A percentile compares a stretch with the other conserved stretches of the same genome.
Evolutionary conservation across 495 filamentous ascomycete genomes (phyloP).

Genomic region (Halenospora varia): DNA sequence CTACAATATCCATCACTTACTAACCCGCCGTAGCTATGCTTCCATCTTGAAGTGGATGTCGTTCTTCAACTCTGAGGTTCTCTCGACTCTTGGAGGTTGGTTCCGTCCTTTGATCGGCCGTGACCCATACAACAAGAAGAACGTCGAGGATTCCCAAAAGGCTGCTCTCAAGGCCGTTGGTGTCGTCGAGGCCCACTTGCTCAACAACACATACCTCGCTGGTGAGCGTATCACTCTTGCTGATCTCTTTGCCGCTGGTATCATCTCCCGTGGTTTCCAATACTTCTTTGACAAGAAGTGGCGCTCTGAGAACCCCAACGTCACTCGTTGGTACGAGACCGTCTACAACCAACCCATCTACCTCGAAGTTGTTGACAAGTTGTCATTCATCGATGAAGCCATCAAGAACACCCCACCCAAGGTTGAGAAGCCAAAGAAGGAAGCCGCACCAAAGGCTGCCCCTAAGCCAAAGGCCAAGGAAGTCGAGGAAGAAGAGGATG

Average conservation of each 20-base stretch:
- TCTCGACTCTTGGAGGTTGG: constrained; percentile 72
- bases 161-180: constrained; percentile 58
- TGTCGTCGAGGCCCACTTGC: constrained; percentile 81
- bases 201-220: constrained; percentile 92
- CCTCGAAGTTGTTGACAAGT: constrained; percentile 68
- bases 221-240: constrained; percentile 96
- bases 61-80: constrained; percentile 80
- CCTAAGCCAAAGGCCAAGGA: constrained; percentile 50
- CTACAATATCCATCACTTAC: not conserved
- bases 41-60: constrained; percentile 98
- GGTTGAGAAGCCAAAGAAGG: constrained; percentile 66
- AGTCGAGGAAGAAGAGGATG: constrained; percentile 63
- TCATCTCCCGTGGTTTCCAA: constrained; percentile 81
- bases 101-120: constrained; percentile 79
- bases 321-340: constrained; percentile 92
- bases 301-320: constrained; percentile 73
- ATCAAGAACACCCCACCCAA: constrained; percentile 88
- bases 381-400: constrained; percentile 74
- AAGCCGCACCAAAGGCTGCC: constrained; percentile 48
- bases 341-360: constrained; percentile 88
- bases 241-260: constrained; percentile 76
- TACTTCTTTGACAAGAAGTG: constrained; percentile 86
- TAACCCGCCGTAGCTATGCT: constrained; percentile 55
- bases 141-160: constrained; percentile 73
- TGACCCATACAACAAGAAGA: constrained; percentile 96